Base-by-base conservation (phyloP, 768 basidiomycete species). In the Lactarius deliciosus region DNA sequence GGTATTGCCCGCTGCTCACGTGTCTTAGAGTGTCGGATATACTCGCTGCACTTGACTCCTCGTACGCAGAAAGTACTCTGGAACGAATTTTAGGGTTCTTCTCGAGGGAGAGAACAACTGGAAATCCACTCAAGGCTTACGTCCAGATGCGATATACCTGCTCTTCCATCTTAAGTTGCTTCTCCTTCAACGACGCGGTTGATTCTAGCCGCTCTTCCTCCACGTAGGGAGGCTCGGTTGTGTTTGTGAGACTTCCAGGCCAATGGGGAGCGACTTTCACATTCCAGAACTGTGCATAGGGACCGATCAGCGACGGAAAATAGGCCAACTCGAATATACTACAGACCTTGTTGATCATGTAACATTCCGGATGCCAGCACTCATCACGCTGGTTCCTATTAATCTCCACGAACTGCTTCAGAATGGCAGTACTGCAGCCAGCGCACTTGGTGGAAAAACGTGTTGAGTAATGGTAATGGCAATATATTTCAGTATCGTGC, bases 321-420 rank as follows among this genome's bases (percentile, higher is more conserved):
- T 28, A 53, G 34, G 32, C 20, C 18, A 30, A 16, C 25, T 34
- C 32, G 47, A 53, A n/a, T 57, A 53, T 55, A 50, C 38, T 20
- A 59, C 57, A 60, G 25, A 96, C 96, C 84, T 98, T 98, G 79
- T 98, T 95, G 71, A 99, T 98, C 96, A 98, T 98, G 77, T 98
- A 98, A 77, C 97, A 99, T 77, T 99, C 97, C 63, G 97, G 97
- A 83, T 99, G 97, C 96, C 97, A 99, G 75, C 96, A 98, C 79
- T 99, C 97, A 78, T 99, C 96, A 70, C 89, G 84, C 85, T 91
- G 92, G 78, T 98, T 98, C 67, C 97, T 86, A 74, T 98, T 98
- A 78, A 99, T 98, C 80, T 99, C 97, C 68, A 99, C 97, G 74
- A 98, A 99, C 77, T 99, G 97, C 80, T 99, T 99, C 72, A 99